Evolutionary conservation across 2,329 filamentous ascomycete genomes (phyloP).

Genomic region (Gaeumannomyces tritici): DNA sequence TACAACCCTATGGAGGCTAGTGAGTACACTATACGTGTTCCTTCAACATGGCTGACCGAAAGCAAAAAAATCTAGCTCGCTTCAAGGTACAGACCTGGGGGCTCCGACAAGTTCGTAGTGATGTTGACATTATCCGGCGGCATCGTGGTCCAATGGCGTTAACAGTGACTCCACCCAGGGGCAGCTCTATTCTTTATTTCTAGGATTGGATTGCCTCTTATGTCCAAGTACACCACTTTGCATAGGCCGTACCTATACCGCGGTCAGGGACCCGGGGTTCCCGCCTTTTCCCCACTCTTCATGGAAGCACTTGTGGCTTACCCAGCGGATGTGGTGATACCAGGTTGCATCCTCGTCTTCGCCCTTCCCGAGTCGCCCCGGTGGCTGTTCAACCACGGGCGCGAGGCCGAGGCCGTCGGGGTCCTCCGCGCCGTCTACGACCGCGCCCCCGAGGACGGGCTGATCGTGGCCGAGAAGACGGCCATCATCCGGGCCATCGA

Average conservation of each 20-base stretch:
- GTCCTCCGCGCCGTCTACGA: slow-evolving; percentile 38
- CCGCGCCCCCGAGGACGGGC: slow-evolving; percentile 46
- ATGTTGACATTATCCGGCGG: not conserved
- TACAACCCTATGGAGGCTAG: not conserved
- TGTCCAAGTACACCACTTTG: too few relatives aligned
- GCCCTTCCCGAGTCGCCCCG: slow-evolving; percentile 29
- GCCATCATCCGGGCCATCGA: slow-evolving; percentile 52
- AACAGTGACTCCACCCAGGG: not conserved
- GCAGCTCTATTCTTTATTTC: not conserved
- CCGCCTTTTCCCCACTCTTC: too few relatives aligned
- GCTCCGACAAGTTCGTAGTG: not conserved
- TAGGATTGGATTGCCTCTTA: too few relatives aligned
- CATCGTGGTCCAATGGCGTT: not conserved
- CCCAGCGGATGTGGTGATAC: too few relatives aligned
- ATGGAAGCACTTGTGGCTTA: too few relatives aligned
- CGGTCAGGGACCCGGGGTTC: too few relatives aligned
- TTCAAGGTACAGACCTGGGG: not conserved
- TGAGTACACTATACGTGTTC: not conserved
- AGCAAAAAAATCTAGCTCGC: not conserved
- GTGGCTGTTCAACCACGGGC: slow-evolving; percentile 27
- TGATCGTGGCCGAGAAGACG: slow-evolving; percentile 14
- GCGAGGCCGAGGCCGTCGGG: slow-evolving; percentile 23
- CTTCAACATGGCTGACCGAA: not conserved
- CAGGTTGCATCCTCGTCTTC: slow-evolving; percentile 18
- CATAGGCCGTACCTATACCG: too few relatives aligned